These are phyloP conservation scores for Zymoseptoria tritici DNA, from an alignment of 2,329 filamentous ascomycete genomes.

Conservation along the genomic window DNA sequence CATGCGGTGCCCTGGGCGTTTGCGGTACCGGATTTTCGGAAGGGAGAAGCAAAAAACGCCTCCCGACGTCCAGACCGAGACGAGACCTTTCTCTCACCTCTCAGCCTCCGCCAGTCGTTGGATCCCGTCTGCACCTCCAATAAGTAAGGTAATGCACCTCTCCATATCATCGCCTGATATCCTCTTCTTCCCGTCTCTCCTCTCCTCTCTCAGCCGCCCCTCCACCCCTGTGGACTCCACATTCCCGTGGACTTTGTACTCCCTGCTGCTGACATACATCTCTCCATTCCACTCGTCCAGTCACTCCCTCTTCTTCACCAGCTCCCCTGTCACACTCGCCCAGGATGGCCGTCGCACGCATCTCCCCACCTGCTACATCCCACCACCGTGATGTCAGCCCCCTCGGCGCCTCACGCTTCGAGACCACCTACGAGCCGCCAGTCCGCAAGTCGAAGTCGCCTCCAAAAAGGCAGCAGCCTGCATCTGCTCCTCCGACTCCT, in stretches of 20 bases:
- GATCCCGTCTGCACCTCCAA: background rate
- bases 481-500: conserved; percentile 11
- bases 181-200: background rate
- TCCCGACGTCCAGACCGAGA: background rate
- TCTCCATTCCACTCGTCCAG: background rate
- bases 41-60: background rate
- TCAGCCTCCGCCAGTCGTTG: too few species aligned
- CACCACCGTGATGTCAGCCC: conserved; percentile 19
- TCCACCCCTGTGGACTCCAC: too few species aligned
- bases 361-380: too few species aligned
- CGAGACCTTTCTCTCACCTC: too few species aligned
- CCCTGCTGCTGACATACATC: background rate
- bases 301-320: background rate
- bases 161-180: background rate
- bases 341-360: background rate
- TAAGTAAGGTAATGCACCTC: too few species aligned
- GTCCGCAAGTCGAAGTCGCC: conserved; percentile 1
- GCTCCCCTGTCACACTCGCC: background rate
- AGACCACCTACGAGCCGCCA: conserved; percentile 20
- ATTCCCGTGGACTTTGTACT: background rate
- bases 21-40: background rate
- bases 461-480: background rate
- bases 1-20: too few species aligned
- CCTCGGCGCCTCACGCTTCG: conserved; percentile 26
- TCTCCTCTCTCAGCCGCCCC: background rate